These are phyloP conservation scores for Caryopteris hybrid DNA, from an alignment of 305 asterid species.

Conservation along the genomic window DNA sequence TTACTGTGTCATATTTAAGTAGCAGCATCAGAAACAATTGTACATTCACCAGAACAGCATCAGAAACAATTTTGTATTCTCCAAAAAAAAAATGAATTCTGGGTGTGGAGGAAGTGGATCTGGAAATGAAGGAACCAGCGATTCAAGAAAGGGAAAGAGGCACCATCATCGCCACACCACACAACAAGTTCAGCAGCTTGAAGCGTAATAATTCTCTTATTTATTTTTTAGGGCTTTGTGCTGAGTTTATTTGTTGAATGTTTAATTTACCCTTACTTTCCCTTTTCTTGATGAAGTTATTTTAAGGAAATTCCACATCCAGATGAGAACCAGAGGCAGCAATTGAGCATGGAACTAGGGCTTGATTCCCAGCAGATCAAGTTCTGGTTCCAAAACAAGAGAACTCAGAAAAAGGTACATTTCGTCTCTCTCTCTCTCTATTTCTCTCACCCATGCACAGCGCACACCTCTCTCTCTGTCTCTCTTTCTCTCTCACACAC, in stretches of 20 bases:
- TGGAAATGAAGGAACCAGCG: constrained; percentile 30
- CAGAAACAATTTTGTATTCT: constrained; percentile 16
- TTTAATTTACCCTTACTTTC: too few relatives aligned
- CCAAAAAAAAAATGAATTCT: too few relatives aligned
- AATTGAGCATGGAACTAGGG: constrained; percentile 44
- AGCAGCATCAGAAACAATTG: too few relatives aligned
- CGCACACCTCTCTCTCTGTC: too few relatives aligned
- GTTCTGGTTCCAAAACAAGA: constrained; percentile 76
- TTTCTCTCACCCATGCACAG: too few relatives aligned
- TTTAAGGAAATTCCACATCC: constrained; percentile 61
- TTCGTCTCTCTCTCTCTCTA: too few relatives aligned
- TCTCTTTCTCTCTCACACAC: too few relatives aligned
- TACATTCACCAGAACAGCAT: background rate
- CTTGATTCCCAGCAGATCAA: constrained; percentile 58
- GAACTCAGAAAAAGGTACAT: constrained; percentile 65
- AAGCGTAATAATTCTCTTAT: constrained; percentile 29
- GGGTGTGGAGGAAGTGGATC: constrained; percentile 36
- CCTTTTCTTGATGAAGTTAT: background rate
- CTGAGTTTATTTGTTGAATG: too few relatives aligned
- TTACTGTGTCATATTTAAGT: too few relatives aligned
- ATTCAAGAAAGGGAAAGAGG: constrained; percentile 29
- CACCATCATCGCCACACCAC: constrained; percentile 48
- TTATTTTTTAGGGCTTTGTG: too few relatives aligned
- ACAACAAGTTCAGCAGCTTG: constrained; percentile 51
- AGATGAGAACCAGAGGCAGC: constrained; percentile 45